These are phyloP conservation scores for Candida ovalis DNA, from an alignment of 805 yeast genomes.

Conservation along the genomic window DNA sequence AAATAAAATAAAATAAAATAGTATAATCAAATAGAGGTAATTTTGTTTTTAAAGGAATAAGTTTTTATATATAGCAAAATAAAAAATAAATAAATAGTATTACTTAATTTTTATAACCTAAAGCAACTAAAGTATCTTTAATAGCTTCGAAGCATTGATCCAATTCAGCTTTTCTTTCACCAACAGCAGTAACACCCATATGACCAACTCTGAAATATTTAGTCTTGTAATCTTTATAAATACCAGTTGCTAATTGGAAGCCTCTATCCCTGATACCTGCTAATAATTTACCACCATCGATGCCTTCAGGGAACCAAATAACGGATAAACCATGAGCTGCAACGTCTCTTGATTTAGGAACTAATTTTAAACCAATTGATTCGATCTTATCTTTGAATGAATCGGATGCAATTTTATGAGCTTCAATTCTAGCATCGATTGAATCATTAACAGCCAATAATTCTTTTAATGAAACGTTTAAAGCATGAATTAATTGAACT, in stretches of 20 bases:
- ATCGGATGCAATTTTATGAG: slow-evolving; percentile 59
- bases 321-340: slow-evolving; percentile 91
- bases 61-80: too few species aligned
- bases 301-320: slow-evolving; percentile 72
- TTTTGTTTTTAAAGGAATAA: too few species aligned
- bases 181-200: slow-evolving; percentile 81
- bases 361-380: slow-evolving; percentile 61
- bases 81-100: slow-evolving; percentile 22
- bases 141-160: slow-evolving; percentile 46
- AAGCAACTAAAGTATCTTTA: slow-evolving; percentile 38
- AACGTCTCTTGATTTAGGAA: slow-evolving; percentile 51
- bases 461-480: slow-evolving; percentile 71
- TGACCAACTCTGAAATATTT: slow-evolving; percentile 93
- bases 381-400: slow-evolving; percentile 58
- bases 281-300: slow-evolving; percentile 65
- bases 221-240: slow-evolving; percentile 72
- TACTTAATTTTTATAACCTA: slow-evolving; percentile 32
- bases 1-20: slow-evolving; percentile 7
- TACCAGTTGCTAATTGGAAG: slow-evolving; percentile 83
- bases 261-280: slow-evolving; percentile 57
- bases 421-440: slow-evolving; percentile 57
- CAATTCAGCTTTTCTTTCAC: slow-evolving; percentile 51
- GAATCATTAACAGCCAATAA: slow-evolving; percentile 40
- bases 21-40: neutral
- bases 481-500: slow-evolving; percentile 77